Evolutionary conservation across 768 basidiomycete genomes (phyloP).

Genomic region (Holtermannia corniformis): DNA sequence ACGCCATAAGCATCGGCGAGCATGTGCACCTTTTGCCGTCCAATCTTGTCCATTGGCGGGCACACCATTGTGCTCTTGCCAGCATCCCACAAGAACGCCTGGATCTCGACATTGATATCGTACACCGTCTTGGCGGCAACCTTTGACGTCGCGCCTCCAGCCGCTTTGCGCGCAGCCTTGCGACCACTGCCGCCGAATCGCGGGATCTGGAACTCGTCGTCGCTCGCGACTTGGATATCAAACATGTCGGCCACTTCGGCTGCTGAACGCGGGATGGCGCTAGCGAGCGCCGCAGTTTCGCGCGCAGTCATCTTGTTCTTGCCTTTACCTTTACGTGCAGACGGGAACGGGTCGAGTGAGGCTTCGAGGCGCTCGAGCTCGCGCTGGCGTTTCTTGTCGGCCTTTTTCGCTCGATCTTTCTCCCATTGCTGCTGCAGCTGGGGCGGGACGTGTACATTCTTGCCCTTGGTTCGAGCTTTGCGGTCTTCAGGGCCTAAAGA

Average conservation of each 20-base stretch:
- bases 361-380: conserved; percentile 50
- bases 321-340: conserved; percentile 39
- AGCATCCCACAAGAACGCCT: conserved; percentile 56
- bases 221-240: conserved; percentile 46
- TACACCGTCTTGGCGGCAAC: conserved; percentile 2
- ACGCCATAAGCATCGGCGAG: conserved; percentile 68
- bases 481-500: conserved; percentile 3
- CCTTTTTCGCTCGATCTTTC: conserved; percentile 73
- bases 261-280: conserved; percentile 31
- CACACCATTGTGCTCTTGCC: conserved; percentile 53
- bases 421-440: conserved; percentile 65
- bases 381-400: conserved; percentile 59
- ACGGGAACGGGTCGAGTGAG: conserved; percentile 54
- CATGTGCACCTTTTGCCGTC: conserved; percentile 65
- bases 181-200: too few species aligned
- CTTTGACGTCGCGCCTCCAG: conserved; percentile 2
- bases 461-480: conserved; percentile 39
- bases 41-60: conserved; percentile 67
- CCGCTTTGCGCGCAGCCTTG: conserved; percentile 9
- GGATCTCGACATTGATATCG: conserved; percentile 48
- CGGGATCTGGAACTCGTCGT: conserved; percentile 15
- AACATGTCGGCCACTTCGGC: conserved; percentile 51
- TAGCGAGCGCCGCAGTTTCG: conserved; percentile 30
- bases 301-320: conserved; percentile 47
- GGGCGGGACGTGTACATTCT: conserved; percentile 46